A percentile compares a stretch with the other conserved stretches of the same genome.
Evolutionary conservation across 768 basidiomycete species (phyloP).

Genomic region (Kwoniella shandongensis): DNA sequence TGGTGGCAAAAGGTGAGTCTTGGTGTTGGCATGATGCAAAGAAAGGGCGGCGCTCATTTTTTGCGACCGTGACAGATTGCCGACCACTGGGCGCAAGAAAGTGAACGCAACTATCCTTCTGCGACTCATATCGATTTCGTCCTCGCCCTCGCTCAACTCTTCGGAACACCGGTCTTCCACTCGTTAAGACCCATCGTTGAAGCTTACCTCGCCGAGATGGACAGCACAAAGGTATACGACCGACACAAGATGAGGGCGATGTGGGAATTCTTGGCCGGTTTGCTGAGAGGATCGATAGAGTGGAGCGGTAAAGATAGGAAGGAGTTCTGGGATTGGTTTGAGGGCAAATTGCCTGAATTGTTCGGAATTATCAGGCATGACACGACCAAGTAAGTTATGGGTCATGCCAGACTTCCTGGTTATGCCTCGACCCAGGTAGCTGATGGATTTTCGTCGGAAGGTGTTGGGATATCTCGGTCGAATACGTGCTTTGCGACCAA

Average conservation of each 20-base stretch:
- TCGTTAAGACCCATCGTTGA: constrained; percentile 64
- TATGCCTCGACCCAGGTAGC: background rate
- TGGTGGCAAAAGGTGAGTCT: constrained; percentile 59
- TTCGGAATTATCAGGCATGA: constrained; percentile 80
- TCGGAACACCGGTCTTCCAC: constrained; percentile 71
- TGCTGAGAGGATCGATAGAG: constrained; percentile 80
- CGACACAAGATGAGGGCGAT: constrained; percentile 81
- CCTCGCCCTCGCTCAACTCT: constrained; percentile 65
- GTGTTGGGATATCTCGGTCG: constrained; percentile 50
- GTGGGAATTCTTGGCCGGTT: constrained; percentile 74
- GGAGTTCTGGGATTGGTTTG: constrained; percentile 72
- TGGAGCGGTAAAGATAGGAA: constrained; percentile 65
- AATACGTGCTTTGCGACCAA: constrained; percentile 71
- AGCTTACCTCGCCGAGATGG: constrained; percentile 61
- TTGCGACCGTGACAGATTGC: constrained; percentile 55
- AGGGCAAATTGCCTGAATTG: constrained; percentile 63
- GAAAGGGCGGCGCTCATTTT: too few relatives aligned
- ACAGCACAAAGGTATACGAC: constrained; percentile 56
- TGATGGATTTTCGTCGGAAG: constrained; percentile 5
- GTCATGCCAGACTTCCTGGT: too few relatives aligned
- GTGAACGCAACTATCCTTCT: constrained; percentile 58
- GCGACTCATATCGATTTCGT: constrained; percentile 50
- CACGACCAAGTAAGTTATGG: constrained; percentile 57
- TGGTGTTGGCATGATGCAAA: too few relatives aligned
- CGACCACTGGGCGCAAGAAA: constrained; percentile 77